Evolutionary conservation across 2,329 filamentous ascomycete species (phyloP), one percentile per base, ranked within the genome.

Genomic region (Colletotrichum lini): DNA sequence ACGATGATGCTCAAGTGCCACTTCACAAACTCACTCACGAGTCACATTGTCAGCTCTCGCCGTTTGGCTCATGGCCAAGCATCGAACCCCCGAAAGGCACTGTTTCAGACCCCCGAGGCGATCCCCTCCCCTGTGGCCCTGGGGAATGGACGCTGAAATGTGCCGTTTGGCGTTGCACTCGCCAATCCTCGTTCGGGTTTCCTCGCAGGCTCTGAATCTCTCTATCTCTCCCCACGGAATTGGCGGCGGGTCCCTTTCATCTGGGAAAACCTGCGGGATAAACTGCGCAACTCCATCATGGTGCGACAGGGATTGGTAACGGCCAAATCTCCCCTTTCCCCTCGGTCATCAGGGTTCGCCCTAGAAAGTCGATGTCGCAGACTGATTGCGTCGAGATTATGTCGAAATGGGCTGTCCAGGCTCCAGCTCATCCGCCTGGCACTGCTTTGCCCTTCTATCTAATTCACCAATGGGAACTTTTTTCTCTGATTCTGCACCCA

Each of bases 21-120:
- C 12, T 18, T 21, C 18, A 21, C 30, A 30, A 54, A 38, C 26
- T n/a, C 16, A 8, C 4, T 49, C 16, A 23, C 16, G 40, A 18
- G 40, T 30, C 40, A 16, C 16, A 1, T 6, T 35, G n/a, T 35
- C 30, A 50, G 23, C 35, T 47, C 30, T n/a, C 38, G 21, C 44
- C 60, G 58, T 67, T 69, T 62, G 56, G 63, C 67, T 61, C 50
- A 35, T 49, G 58, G 64, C 45, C 68, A 67, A 71, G 64, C 64
- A 67, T 63, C 30, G 58, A 63, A 56, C 57, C 52, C 68, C 58
- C 64, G 54, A 67, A 52, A 62, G 45, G 15, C 64, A 54, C 35
- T 44, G 64, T 73, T 68, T 72, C 71, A 72, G 59, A 68, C 64
- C 71, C 71, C 64, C 49, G 68, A 54, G 71, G 35, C 67, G 71